Evolutionary conservation across 2,329 filamentous ascomycete genomes (phyloP).

Genomic region (Orbilia oligospora): DNA sequence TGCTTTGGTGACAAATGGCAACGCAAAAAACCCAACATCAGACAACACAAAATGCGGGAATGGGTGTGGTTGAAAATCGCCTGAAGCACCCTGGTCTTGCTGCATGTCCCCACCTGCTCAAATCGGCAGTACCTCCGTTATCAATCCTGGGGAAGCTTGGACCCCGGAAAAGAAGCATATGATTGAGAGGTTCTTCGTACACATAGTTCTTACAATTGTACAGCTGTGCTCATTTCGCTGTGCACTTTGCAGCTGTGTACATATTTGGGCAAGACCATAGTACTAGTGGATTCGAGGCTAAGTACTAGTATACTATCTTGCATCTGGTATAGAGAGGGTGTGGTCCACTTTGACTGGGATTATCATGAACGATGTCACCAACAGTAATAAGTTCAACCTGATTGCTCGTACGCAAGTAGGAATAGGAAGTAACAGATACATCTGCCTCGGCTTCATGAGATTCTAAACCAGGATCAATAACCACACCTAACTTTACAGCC

Average conservation of each 20-base stretch:
- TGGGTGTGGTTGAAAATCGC: constrained; percentile 39
- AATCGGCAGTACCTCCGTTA: constrained; percentile 57
- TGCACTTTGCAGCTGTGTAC: no score
- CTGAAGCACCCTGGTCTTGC: constrained; percentile 28
- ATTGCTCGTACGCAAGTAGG: constrained; percentile 26
- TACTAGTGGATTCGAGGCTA: no score
- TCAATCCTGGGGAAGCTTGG: constrained; percentile 47
- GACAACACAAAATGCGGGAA: constrained; percentile 36
- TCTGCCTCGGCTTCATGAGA: constrained; percentile 60
- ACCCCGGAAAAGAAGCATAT: constrained; percentile 39
- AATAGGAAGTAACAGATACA: constrained; percentile 56
- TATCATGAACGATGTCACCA: constrained; percentile 49
- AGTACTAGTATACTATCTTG: no score
- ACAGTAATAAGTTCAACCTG: constrained; percentile 46
- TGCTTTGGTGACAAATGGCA: constrained; percentile 20
- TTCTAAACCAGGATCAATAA: constrained; percentile 18
- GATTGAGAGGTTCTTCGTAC: constrained; percentile 41
- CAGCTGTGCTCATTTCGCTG: constrained; percentile 11
- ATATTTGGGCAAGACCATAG: neutral
- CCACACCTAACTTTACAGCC: constrained; percentile 16
- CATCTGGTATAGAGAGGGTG: constrained; percentile 21
- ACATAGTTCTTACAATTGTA: neutral
- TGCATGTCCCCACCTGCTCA: constrained; percentile 51
- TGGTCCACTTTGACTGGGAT: constrained; percentile 20
- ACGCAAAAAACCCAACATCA: constrained; percentile 54